Base-by-base conservation (phyloP, 139 green algal species). In the Micractinium sp. region DNA sequence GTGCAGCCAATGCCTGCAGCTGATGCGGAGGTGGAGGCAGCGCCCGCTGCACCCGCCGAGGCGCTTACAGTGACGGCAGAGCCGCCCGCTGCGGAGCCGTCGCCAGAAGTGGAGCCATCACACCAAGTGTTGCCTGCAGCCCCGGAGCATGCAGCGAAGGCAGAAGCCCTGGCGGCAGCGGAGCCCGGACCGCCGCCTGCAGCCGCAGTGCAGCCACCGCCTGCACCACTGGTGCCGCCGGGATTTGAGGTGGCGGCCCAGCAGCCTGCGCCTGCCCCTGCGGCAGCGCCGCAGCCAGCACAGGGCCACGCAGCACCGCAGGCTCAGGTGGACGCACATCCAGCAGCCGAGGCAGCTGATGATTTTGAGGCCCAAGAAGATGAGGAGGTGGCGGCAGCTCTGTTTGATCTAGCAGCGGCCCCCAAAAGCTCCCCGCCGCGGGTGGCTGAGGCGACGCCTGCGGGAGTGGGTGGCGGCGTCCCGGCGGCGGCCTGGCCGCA, bases 351-450 rank as follows among this genome's bases (percentile, higher is more conserved):
- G 73, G 73, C 73, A 20, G n/a, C 35, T 12, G 12, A 31, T 15
- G 76, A 82, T 7, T 27, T 36, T 13, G 73, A 69, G 39, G 41
- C 41, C 2, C 90, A 89, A 18, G 87, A 92, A 29, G 83, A 88
- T 31, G 47, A 85, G 53, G 85, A 89, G 33, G 83, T 91, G 20
- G 87, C 90, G 13, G 87, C 88, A 36, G 87, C 90, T 9, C 76
- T 93, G n/a, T 91, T 93, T 56, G 90, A 87, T 76, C 69, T 93
- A n/a, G 90, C 90, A 38, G 81, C 85, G 7, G 85, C 73, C 5
- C 66, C 85, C 9, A 69, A 23, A 13, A 74, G 38, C 36, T 60
- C 61, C 25, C 35, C 35, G 22, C 22, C 22, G 4, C 23, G 31
- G 1, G 38, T 23, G 23, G 38, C 39, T 22, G 29, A 20, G 53